These are phyloP conservation scores for Fraxinus albicans DNA, from an alignment of 305 asterid species.

Conservation along the genomic window DNA sequence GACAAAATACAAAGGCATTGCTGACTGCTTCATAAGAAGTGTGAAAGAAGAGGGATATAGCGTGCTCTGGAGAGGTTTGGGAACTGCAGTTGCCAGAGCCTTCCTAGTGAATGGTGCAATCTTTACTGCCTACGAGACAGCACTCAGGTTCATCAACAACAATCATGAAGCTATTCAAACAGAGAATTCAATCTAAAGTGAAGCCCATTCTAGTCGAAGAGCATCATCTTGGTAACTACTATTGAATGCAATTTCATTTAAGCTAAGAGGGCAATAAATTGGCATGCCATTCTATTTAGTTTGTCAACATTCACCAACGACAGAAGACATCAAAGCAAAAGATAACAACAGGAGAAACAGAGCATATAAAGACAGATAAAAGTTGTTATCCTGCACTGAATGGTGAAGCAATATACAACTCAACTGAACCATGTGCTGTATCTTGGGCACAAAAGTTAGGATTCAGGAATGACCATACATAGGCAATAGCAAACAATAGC, in stretches of 20 bases:
- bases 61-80: constrained; percentile 79
- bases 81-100: constrained; percentile 67
- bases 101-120: constrained; percentile 70
- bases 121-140: constrained; percentile 73
- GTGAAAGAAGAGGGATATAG: constrained; percentile 53
- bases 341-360: not conserved
- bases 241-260: not conserved
- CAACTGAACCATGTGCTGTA: not conserved
- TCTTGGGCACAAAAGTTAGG: not conserved
- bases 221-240: not conserved
- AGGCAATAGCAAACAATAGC: not conserved
- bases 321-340: not conserved
- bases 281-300: not conserved
- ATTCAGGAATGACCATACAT: not conserved
- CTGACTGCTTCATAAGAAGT: constrained; percentile 51
- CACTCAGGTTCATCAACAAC: constrained; percentile 47
- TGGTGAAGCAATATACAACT: no score
- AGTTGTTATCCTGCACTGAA: not conserved
- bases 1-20: constrained; percentile 44
- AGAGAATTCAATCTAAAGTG: constrained; percentile 25
- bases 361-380: not conserved
- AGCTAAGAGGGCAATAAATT: not conserved
- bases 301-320: not conserved
- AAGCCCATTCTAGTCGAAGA: not conserved
- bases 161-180: constrained; percentile 27